Base-by-base conservation (phyloP, 176 grass and related monocot species). In the Tillandsia fasciculata region DNA sequence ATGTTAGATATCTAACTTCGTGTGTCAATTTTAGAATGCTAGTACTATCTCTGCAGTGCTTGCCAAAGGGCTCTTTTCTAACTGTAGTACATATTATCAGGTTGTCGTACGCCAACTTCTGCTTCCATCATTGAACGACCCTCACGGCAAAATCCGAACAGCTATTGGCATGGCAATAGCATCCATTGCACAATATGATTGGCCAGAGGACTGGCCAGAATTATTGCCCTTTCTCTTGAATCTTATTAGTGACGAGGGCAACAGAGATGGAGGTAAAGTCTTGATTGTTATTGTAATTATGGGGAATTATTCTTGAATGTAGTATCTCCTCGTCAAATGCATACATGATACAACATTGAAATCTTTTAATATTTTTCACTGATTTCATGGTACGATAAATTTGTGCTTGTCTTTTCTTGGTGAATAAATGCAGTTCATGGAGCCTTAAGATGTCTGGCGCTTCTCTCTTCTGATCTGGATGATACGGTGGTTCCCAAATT, bases 131-230 rank as follows among this genome's bases (percentile, higher is more conserved):
- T 71, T 97, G 69, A 80, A 87, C 76, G 93, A 97, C 52, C 79
- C 84, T 78, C 82, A 97, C 50, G 81, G 88, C 66, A 97, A 97
- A 71, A 97, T 97, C 27, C 93, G 79, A 51, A 97, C 89, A 33
- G 93, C 89, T 71, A 84, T 92, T 64, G 83, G 93, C 70, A 92
- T 97, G 93, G 89, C 86, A 72, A 73, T 92, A 70, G 88, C 86
- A 78, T 81, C 88, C 49, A 92, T 97, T 87, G 86, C 83, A 33
- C 93, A 92, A 65, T 86, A 87, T 66, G 93, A 97, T 69, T 97
- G 93, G 93, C 93, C 86, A 71, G 89, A 97, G 83, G 86, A 87
- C 56, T 97, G 93, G 89, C 89, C 84, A 50, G 93, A 97, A 68
- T 83, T 97, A 65, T 83, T 97, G 66, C 89, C 89, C 11, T 81